phyloP scores from a whole-genome alignment of 352 stramenopile genomes.

The Phytopythium oedochilum region DNA sequence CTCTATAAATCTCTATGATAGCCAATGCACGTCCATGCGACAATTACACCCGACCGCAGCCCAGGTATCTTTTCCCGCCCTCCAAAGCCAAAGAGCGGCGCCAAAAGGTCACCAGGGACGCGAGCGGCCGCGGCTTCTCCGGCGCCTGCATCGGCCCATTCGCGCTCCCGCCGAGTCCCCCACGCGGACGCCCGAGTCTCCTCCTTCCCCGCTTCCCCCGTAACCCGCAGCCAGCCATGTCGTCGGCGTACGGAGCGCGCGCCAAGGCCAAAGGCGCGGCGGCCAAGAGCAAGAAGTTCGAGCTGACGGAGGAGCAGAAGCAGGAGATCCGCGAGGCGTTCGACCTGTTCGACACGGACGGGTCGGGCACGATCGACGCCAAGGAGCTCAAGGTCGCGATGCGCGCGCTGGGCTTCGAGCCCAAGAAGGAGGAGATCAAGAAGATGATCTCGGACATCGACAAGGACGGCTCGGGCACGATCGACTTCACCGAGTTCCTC shows the following conservation, averaged over 20 bases:
- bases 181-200: not conserved
- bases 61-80: not conserved
- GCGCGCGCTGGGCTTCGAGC: conserved; percentile 94
- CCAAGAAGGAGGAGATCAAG: conserved; percentile 98
- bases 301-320: conserved; percentile 94
- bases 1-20: too few relatives aligned
- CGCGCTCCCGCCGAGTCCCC: not conserved
- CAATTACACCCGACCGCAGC: too few relatives aligned
- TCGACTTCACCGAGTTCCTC: conserved; percentile 98
- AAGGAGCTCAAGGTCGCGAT: conserved; percentile 96
- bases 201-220: not conserved
- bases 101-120: not conserved
- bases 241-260: conserved; percentile 60
- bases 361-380: conserved; percentile 92
- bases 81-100: not conserved
- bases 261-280: conserved; percentile 65
- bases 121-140: not conserved
- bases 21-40: too few relatives aligned
- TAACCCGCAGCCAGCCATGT: conserved; percentile 34
- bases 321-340: conserved; percentile 95
- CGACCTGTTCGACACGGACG: conserved; percentile 97
- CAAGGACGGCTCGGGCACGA: conserved; percentile 92
- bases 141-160: not conserved
- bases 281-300: conserved; percentile 80
- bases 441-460: conserved; percentile 97